A percentile compares a stretch with the other conserved stretches of the same genome.
phyloP scores from a whole-genome alignment of 176 grass and related monocot species.

The Rhynchospora pubera region DNA sequence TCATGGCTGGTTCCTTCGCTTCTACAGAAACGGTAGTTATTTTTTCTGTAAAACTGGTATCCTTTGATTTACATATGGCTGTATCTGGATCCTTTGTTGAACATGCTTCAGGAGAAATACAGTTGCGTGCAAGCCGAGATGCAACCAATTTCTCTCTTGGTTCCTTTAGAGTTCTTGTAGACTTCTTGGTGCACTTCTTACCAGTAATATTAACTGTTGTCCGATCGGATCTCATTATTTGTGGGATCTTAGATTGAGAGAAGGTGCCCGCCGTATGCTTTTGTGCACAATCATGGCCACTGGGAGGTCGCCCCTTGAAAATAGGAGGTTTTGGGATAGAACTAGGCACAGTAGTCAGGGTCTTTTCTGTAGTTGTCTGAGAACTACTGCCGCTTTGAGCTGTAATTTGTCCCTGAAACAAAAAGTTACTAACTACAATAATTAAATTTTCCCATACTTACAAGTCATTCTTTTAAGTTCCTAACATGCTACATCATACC shows the following conservation, averaged over 20 bases:
- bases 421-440: conserved; percentile 1
- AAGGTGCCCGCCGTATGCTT: conserved; percentile 9
- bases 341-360: conserved; percentile 24
- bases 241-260: conserved; percentile 30
- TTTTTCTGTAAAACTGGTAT: not conserved
- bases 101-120: conserved; percentile 1
- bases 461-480: conserved; percentile 2
- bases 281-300: conserved; percentile 17
- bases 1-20: not conserved
- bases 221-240: conserved; percentile 22
- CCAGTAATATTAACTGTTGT: not conserved
- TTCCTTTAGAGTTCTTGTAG: not conserved
- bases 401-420: conserved; percentile 50
- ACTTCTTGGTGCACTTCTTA: not conserved
- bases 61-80: not conserved
- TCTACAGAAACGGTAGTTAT: not conserved
- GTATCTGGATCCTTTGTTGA: not conserved
- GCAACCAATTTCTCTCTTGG: not conserved
- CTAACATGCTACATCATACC: conserved; percentile 35
- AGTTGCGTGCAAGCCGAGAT: not conserved
- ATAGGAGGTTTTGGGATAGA: conserved; percentile 26
- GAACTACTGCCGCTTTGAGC: conserved; percentile 19
- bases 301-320: conserved; percentile 24
- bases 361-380: conserved; percentile 29
- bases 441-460: conserved; percentile 11